phyloP scores from a whole-genome alignment of 805 yeast species.

The Wickerhamiella shivajii region DNA sequence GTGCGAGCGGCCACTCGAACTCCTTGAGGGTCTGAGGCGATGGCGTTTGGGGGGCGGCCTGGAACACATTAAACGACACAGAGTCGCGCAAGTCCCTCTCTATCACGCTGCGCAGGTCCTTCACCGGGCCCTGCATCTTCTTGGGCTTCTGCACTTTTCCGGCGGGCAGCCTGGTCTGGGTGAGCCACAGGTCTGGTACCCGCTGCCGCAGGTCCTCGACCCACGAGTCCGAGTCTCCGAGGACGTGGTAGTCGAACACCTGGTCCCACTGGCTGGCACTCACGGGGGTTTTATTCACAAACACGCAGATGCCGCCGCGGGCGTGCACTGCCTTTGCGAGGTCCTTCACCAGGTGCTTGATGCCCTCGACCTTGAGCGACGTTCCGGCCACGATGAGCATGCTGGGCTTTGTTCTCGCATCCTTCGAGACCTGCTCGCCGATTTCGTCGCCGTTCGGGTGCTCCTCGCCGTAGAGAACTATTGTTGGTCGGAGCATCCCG shows the following conservation, averaged over 20 bases:
- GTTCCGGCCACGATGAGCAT: conserved; percentile 83
- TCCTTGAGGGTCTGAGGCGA: too few relatives aligned
- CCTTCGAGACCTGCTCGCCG: conserved; percentile 52
- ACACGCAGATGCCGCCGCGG: conserved; percentile 59
- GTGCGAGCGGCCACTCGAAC: too few relatives aligned
- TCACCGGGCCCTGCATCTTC: not conserved
- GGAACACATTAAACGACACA: conserved; percentile 1
- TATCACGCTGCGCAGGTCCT: not conserved
- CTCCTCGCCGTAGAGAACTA: conserved; percentile 85
- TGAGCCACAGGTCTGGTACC: conserved; percentile 48
- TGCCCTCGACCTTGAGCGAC: conserved; percentile 81
- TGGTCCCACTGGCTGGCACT: conserved; percentile 47
- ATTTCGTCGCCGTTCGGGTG: conserved; percentile 79
- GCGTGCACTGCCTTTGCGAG: conserved; percentile 59
- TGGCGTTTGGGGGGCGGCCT: conserved; percentile 2
- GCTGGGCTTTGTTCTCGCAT: conserved; percentile 51
- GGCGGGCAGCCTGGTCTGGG: conserved; percentile 25
- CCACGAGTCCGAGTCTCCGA: conserved; percentile 74
- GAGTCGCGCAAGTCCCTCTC: conserved; percentile 1
- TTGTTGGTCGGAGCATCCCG: conserved; percentile 75
- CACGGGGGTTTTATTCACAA: conserved; percentile 57
- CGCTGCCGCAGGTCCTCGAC: conserved; percentile 38
- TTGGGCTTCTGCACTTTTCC: not conserved
- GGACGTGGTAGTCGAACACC: conserved; percentile 63
- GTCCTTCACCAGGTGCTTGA: conserved; percentile 56